These are phyloP conservation scores for Neurospora sp. DNA, from an alignment of 495 filamentous ascomycete species.

Conservation along the genomic window DNA sequence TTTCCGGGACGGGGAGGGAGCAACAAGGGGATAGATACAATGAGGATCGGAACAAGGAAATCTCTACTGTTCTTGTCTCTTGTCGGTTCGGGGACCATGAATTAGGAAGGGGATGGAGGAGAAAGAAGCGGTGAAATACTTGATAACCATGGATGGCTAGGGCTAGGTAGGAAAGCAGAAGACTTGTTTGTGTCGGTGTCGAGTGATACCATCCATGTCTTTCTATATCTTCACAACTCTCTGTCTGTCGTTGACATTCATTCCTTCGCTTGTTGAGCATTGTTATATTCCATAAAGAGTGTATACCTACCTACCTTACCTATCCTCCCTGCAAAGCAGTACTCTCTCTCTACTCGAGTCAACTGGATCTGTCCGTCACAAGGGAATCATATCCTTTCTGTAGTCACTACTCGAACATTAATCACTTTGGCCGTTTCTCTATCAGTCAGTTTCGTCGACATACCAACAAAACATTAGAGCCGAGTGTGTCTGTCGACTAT, in stretches of 20 bases:
- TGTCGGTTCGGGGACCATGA: neutral
- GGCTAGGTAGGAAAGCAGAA: neutral
- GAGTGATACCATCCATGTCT: neutral
- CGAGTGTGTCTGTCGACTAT: neutral
- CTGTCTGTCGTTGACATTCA: too few relatives aligned
- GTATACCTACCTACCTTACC: too few relatives aligned
- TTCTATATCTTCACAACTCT: neutral
- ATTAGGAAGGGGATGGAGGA: neutral
- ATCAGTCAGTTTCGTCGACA: too few relatives aligned
- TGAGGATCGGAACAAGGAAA: neutral
- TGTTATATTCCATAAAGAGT: too few relatives aligned
- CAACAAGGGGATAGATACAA: neutral
- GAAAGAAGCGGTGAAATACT: neutral
- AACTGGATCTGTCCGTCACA: too few relatives aligned
- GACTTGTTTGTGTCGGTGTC: neutral
- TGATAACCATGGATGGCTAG: neutral
- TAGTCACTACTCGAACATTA: too few relatives aligned
- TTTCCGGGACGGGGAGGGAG: neutral
- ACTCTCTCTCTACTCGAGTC: too few relatives aligned
- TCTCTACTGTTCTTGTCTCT: neutral
- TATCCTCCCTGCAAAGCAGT: too few relatives aligned
- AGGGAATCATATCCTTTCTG: too few relatives aligned
- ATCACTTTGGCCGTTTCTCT: too few relatives aligned
- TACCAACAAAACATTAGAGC: too few relatives aligned
- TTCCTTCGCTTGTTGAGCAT: too few relatives aligned